These are phyloP conservation scores for Tolypocladium guangdongense DNA, from an alignment of 2,329 filamentous ascomycete genomes.

Conservation along the genomic window DNA sequence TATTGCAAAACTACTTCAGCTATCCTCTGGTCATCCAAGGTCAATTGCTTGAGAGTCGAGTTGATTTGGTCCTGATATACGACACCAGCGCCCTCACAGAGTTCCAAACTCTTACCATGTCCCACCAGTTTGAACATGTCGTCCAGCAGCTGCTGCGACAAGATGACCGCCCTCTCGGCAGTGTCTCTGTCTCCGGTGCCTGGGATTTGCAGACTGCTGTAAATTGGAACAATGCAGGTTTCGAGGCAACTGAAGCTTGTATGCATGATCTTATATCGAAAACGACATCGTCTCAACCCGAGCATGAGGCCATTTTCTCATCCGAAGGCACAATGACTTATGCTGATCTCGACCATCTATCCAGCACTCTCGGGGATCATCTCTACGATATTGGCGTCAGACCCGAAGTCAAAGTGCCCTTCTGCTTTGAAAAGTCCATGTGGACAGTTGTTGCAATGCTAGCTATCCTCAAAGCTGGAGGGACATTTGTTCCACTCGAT, in stretches of 20 bases:
- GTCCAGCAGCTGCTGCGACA: background rate
- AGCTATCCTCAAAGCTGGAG: slow-evolving; percentile 16
- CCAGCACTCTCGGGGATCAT: background rate
- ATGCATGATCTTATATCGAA: slow-evolving; percentile 5
- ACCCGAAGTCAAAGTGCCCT: background rate
- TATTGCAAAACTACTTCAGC: background rate
- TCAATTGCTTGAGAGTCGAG: background rate
- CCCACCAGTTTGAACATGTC: background rate
- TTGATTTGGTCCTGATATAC: background rate
- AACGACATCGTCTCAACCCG: slow-evolving; percentile 5
- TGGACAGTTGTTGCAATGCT: slow-evolving; percentile 10
- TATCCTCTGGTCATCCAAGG: background rate
- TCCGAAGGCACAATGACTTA: slow-evolving; percentile 5
- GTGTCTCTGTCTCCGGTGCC: background rate
- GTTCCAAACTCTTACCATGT: background rate
- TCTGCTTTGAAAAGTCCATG: slow-evolving; percentile 8
- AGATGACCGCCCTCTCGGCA: background rate
- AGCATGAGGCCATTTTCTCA: slow-evolving; percentile 2
- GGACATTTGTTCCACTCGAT: slow-evolving; percentile 15
- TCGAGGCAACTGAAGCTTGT: slow-evolving; percentile 14
- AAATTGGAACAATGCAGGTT: background rate
- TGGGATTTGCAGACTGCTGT: background rate
- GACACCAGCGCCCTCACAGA: background rate
- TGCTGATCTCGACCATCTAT: slow-evolving; percentile 1
- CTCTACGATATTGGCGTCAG: background rate